A percentile compares a stretch with the other conserved stretches of the same genome.
phyloP scores from a whole-genome alignment of 2,329 filamentous ascomycete genomes.

The Exophiala calicioides region DNA sequence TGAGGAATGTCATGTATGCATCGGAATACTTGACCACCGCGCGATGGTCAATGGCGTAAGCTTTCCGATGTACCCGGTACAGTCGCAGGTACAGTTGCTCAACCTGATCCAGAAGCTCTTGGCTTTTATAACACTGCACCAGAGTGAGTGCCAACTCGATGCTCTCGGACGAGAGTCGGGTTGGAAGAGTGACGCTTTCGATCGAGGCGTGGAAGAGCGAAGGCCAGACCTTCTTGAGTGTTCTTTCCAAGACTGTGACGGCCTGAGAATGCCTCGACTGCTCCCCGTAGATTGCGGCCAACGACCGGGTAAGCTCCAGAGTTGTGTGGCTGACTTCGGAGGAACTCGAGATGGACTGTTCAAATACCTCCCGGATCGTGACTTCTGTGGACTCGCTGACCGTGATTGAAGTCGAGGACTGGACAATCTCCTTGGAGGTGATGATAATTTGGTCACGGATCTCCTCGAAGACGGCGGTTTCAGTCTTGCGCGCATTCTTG shows the following conservation, averaged over 20 bases:
- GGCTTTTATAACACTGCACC: slow-evolving; percentile 47
- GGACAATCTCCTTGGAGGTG: slow-evolving; percentile 44
- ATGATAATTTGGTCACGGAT: slow-evolving; percentile 47
- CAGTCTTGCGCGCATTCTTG: slow-evolving; percentile 31
- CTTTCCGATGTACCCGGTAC: slow-evolving; percentile 38
- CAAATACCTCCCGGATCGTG: slow-evolving; percentile 48
- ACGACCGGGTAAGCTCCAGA: slow-evolving; percentile 20
- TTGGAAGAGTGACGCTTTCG: slow-evolving; percentile 47
- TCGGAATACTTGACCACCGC: slow-evolving; percentile 37
- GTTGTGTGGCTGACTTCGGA: slow-evolving; percentile 42
- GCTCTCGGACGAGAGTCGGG: slow-evolving; percentile 46
- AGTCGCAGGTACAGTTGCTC: slow-evolving; percentile 41
- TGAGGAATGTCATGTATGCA: slow-evolving; percentile 12
- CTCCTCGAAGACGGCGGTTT: slow-evolving; percentile 41
- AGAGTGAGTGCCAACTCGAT: slow-evolving; percentile 51
- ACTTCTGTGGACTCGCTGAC: slow-evolving; percentile 44
- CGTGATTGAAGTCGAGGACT: slow-evolving; percentile 41
- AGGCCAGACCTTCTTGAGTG: slow-evolving; percentile 50
- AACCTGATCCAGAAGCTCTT: slow-evolving; percentile 39
- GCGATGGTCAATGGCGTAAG: slow-evolving; percentile 36
- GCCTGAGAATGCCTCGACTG: slow-evolving; percentile 52
- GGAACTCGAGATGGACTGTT: slow-evolving; percentile 43
- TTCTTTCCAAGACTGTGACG: slow-evolving; percentile 47
- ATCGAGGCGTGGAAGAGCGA: slow-evolving; percentile 48
- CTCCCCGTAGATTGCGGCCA: slow-evolving; percentile 41